Base-by-base conservation (phyloP, 331 rosid species). In the Saraca asoca region DNA sequence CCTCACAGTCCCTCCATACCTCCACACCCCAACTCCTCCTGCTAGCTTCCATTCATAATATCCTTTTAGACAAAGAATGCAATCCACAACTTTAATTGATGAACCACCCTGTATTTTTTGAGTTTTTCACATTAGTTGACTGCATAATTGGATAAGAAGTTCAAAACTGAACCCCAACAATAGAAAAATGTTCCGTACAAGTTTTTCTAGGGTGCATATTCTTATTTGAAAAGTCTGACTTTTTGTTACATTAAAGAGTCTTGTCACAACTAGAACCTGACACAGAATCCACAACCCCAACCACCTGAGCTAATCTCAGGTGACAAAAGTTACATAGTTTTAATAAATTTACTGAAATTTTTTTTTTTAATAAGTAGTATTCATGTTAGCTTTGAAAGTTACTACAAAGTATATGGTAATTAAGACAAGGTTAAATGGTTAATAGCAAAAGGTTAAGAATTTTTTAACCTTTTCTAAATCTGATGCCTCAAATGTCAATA, bases 1-100 rank as follows among this genome's bases (percentile, higher is more conserved):
- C 82, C 88, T 82, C 82, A 94, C 99, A 24, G 99, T 88, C 55
- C 99, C 99, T 37, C 99, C 99, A 48, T 94, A 94, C 69, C 92
- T 90, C 99, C 99, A 94, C 50, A 90, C 97, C 31, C 99, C 99
- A 73, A 85, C 80, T 51, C 96, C 99, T 61, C 99, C 99, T 0
- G 88, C 82, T 77, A 80, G 82, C 78, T 83, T 90, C 99, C 99
- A 94, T 78, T 90, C 97, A 58, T 90, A 83, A 51, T 76, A 94
- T 35, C 97, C 99, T 78, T 94, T 94, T 66, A 94, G 84, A 64
- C 99, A 94, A 5, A 94, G 85, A 82, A 94, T 90, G 87, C 99
- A 94, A 68, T 94, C 99, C 51, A 94, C 97, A 75, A 94, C 99
- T 71, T 90, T 90, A 55, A 72, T 84, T 17, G 92, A 90, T 35